phyloP scores from a whole-genome alignment of 768 basidiomycete species.

The Serpula lacrymans region DNA sequence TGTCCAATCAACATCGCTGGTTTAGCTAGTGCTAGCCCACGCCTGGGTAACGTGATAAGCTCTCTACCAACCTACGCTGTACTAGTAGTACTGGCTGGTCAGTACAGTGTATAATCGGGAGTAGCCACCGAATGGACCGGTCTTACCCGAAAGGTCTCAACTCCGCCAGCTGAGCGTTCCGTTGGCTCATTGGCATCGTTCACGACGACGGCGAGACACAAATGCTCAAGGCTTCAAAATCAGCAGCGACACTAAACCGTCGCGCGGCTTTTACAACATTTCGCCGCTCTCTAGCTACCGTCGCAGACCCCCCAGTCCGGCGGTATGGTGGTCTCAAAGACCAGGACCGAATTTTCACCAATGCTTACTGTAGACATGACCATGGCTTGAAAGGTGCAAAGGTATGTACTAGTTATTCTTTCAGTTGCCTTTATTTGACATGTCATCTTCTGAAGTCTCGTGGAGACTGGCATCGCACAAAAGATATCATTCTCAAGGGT shows the following conservation, averaged over 20 bases:
- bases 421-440: not conserved
- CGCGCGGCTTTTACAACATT: slow-evolving; percentile 12
- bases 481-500: slow-evolving; percentile 92
- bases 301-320: slow-evolving; percentile 81
- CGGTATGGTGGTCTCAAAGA: slow-evolving; percentile 93
- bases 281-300: slow-evolving; percentile 55
- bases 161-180: too few species aligned
- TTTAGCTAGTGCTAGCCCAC: too few species aligned
- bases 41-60: too few species aligned
- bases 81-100: too few species aligned
- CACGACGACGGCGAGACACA: slow-evolving; percentile 12
- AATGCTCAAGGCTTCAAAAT: slow-evolving; percentile 27
- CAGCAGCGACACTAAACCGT: slow-evolving; percentile 17
- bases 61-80: too few species aligned
- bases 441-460: slow-evolving; percentile 52
- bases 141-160: too few species aligned
- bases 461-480: slow-evolving; percentile 98
- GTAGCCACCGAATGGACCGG: too few species aligned
- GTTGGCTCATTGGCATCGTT: too few species aligned
- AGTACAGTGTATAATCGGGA: too few species aligned
- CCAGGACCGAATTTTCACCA: slow-evolving; percentile 93
- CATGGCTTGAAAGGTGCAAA: slow-evolving; percentile 90
- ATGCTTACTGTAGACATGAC: slow-evolving; percentile 84
- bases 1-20: too few species aligned
- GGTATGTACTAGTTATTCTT: slow-evolving; percentile 42